These are phyloP conservation scores for Orbilia javanica DNA, from an alignment of 2,329 filamentous ascomycete genomes.

Conservation along the genomic window DNA sequence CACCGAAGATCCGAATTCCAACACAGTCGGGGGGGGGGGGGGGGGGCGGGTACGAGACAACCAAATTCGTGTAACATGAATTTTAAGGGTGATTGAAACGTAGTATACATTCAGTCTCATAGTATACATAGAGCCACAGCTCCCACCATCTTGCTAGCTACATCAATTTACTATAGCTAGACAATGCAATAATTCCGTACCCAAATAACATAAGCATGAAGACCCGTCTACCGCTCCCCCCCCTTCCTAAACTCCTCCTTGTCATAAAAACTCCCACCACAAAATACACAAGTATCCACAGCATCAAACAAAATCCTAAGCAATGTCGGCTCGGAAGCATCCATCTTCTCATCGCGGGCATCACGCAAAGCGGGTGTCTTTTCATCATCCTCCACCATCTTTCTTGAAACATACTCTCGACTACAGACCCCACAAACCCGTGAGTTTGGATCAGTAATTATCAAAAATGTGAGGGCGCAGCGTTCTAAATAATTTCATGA, in stretches of 20 bases:
- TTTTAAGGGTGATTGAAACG: too few relatives aligned
- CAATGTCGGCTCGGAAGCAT: conserved; percentile 4
- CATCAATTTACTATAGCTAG: not conserved
- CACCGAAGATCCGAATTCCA: too few relatives aligned
- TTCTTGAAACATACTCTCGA: conserved; percentile 39
- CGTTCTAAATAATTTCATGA: conserved; percentile 22
- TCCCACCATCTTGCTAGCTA: too few relatives aligned
- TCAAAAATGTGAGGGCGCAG: conserved; percentile 37
- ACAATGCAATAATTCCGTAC: not conserved
- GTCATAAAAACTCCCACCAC: conserved; percentile 51
- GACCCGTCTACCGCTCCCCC: not conserved
- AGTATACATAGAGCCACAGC: too few relatives aligned
- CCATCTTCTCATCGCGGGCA: not conserved
- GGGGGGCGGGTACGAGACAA: too few relatives aligned
- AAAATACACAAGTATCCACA: conserved; percentile 58
- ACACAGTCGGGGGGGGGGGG: too few relatives aligned
- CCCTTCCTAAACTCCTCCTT: conserved; percentile 22
- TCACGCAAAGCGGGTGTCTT: not conserved
- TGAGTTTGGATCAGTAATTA: conserved; percentile 35
- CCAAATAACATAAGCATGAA: not conserved
- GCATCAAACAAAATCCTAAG: conserved; percentile 43
- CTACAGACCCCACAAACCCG: conserved; percentile 45
- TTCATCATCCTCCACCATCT: conserved; percentile 50
- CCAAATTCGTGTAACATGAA: too few relatives aligned
- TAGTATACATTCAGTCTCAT: too few relatives aligned